Percentiles rank a stretch among this genome's conserved stretches.
Evolutionary conservation across 352 stramenopile genomes (phyloP).

Genomic region (Globisporangium spinosum): DNA sequence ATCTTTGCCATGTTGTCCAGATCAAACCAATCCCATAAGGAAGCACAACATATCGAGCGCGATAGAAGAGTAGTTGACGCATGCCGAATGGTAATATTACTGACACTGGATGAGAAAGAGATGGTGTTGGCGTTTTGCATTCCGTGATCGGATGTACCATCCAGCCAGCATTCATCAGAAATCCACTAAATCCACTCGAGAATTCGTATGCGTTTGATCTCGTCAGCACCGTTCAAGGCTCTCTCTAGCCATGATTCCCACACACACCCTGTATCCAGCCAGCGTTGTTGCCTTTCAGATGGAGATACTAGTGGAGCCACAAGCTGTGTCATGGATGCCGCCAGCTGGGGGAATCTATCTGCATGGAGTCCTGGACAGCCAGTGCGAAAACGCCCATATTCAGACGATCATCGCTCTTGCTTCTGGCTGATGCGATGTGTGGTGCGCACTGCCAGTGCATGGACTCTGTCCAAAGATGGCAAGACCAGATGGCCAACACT

Average conservation of each 20-base stretch:
- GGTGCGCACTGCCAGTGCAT: not conserved
- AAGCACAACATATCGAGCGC: not conserved
- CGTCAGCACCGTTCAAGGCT: not conserved
- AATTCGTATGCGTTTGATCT: not conserved
- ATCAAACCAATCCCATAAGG: conserved; percentile 92
- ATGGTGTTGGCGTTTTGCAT: not conserved
- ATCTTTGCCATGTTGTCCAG: conserved; percentile 30
- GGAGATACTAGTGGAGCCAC: not conserved
- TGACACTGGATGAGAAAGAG: not conserved
- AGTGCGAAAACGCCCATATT: not conserved
- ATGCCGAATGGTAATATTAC: conserved; percentile 4
- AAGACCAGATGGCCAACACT: not conserved
- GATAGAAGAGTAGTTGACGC: conserved; percentile 1
- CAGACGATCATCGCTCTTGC: not conserved
- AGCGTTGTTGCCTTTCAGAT: not conserved
- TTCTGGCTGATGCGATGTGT: not conserved
- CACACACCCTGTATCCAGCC: not conserved
- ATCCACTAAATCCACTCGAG: not conserved
- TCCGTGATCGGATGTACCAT: not conserved
- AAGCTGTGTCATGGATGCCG: not conserved
- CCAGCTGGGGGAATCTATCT: not conserved
- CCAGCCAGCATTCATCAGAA: not conserved
- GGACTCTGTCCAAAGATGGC: not conserved
- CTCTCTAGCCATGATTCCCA: not conserved
- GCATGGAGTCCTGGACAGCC: not conserved